These are phyloP conservation scores for Argentina anserina DNA, from an alignment of 306 rosid species.

Conservation along the genomic window DNA sequence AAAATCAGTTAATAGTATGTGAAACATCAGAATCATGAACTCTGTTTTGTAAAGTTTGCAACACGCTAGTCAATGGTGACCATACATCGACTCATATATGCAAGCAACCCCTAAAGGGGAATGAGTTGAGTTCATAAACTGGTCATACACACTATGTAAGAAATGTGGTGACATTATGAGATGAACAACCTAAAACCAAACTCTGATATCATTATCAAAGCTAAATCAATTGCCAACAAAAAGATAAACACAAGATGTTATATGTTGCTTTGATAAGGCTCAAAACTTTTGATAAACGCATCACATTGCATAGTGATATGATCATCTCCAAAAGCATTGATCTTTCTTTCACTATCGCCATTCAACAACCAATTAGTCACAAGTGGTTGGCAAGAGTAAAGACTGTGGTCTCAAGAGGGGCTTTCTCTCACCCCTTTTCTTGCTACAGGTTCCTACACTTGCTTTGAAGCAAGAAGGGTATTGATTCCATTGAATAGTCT, in stretches of 20 bases:
- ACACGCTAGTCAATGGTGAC: no score
- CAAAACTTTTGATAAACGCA: not conserved
- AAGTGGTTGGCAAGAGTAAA: not conserved
- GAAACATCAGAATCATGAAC: no score
- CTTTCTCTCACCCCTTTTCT: not conserved
- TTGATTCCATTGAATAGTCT: conserved; percentile 32
- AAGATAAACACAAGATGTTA: not conserved
- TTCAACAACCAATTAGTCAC: not conserved
- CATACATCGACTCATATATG: no score
- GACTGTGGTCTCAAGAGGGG: not conserved
- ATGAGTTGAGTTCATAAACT: no score
- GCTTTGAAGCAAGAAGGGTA: conserved; percentile 4
- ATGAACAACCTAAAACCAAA: no score
- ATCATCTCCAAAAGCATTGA: not conserved
- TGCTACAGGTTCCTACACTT: not conserved
- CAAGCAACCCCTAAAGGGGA: no score
- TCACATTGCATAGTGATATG: not conserved
- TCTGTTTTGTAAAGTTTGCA: no score
- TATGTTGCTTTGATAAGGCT: not conserved
- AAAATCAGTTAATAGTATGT: no score
- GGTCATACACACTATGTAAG: not conserved
- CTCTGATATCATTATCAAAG: not conserved
- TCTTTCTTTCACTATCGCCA: not conserved
- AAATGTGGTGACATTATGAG: no score
- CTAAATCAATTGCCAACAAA: not conserved